Percentiles rank a stretch among this genome's conserved stretches.
These are phyloP conservation scores for Astrephomene gubernaculifera DNA, from an alignment of 139 green algal genomes.

Conservation along the genomic window DNA sequence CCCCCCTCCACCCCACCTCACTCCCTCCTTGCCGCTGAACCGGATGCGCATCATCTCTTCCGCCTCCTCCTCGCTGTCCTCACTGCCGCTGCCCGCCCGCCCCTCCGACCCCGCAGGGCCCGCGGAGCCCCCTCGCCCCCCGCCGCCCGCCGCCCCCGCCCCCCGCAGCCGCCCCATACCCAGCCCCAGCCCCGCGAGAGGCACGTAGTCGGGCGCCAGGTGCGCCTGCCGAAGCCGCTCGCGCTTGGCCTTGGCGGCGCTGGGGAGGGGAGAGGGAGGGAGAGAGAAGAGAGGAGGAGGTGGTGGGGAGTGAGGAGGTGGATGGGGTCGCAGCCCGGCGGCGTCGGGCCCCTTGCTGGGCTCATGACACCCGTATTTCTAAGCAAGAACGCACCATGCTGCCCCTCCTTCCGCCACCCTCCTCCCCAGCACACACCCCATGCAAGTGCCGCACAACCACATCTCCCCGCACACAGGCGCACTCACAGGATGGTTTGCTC, in stretches of 20 bases:
- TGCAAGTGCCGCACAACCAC: neutral
- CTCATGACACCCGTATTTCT: too few relatives aligned
- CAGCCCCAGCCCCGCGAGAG: slow-evolving; percentile 19
- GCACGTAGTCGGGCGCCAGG: slow-evolving; percentile 84
- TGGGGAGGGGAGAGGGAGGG: slow-evolving; percentile 30
- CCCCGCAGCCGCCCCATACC: slow-evolving; percentile 14
- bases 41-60: slow-evolving; percentile 72
- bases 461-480: too few relatives aligned
- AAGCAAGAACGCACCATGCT: too few relatives aligned
- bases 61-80: slow-evolving; percentile 59
- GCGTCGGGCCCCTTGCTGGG: neutral
- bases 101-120: slow-evolving; percentile 23
- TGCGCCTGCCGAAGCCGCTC: slow-evolving; percentile 78
- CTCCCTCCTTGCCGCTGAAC: slow-evolving; percentile 60
- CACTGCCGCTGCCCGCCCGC: slow-evolving; percentile 29
- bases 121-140: neutral
- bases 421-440: neutral
- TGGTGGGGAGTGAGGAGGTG: neutral
- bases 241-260: slow-evolving; percentile 79
- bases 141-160: neutral
- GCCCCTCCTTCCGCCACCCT: too few relatives aligned
- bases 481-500: slow-evolving; percentile 73
- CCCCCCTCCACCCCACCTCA: neutral
- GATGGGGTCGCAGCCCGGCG: neutral
- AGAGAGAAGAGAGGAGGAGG: neutral